phyloP scores from a whole-genome alignment of 176 grass and related monocot species.

The Carex littledalei region DNA sequence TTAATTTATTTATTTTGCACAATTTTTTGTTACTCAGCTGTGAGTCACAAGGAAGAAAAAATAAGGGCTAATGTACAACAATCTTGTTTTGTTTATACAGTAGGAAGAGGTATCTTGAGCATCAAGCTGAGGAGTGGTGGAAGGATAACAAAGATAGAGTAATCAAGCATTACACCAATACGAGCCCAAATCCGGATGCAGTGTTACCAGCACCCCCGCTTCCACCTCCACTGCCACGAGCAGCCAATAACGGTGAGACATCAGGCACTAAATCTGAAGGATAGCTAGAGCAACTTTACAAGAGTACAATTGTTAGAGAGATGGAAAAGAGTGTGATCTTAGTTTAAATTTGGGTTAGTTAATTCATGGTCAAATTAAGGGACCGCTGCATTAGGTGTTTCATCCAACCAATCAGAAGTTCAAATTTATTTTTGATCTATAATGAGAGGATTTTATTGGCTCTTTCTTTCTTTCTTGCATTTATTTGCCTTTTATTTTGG shows the following conservation, averaged over 20 bases:
- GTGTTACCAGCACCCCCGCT: neutral
- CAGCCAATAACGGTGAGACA: neutral
- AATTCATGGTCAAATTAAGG: neutral
- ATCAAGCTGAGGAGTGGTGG: conserved; percentile 81
- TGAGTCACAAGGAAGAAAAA: neutral
- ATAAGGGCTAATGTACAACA: neutral
- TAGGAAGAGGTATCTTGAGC: conserved; percentile 61
- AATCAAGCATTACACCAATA: conserved; percentile 45
- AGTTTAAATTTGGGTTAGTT: conserved; percentile 4
- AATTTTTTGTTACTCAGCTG: neutral
- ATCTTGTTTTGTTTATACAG: conserved; percentile 32
- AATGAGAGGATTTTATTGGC: neutral
- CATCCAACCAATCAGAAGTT: neutral
- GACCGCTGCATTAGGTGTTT: neutral
- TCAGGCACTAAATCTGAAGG: neutral
- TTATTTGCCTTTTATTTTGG: neutral
- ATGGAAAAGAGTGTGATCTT: neutral
- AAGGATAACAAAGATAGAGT: conserved; percentile 69
- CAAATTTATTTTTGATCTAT: neutral
- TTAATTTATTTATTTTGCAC: neutral
- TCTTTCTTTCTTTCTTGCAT: neutral
- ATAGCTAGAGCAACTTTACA: conserved; percentile 7
- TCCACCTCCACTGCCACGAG: neutral
- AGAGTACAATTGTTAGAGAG: neutral
- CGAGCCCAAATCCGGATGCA: conserved; percentile 2